Percentiles rank a stretch among this genome's conserved stretches.
Conservation (phyloP, 1,139 yeast genomes). For the Candida frijolesensis region DNA sequence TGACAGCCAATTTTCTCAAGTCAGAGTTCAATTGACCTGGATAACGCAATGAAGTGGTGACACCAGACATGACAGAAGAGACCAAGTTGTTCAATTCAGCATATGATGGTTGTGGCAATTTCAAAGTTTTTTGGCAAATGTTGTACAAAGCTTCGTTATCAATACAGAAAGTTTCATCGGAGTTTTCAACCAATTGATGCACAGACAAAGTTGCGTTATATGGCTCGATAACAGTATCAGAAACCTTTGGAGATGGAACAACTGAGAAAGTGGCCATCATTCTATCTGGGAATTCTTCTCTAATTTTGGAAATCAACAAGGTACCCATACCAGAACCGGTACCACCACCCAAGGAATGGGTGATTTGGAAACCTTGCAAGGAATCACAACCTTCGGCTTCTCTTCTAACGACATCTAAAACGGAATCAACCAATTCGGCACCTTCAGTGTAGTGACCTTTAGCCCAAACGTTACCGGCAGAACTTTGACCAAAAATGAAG, state of each 20-base stretch:
- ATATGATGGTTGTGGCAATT: conserved; percentile 76
- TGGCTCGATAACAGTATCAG: conserved; percentile 93
- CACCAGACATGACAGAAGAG: conserved; percentile 92
- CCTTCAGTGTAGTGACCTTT: conserved; percentile 97
- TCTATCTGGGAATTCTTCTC: conserved; percentile 91
- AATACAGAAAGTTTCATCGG: conserved; percentile 92
- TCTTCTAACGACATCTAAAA: conserved; percentile 85
- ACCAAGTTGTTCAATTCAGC: conserved; percentile 78
- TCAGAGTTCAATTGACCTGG: conserved; percentile 95
- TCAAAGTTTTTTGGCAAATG: conserved; percentile 83
- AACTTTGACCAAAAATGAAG: conserved; percentile 83
- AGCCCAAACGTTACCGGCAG: conserved; percentile 97
- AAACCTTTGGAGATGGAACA: conserved; percentile 86
- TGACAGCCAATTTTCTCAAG: conserved; percentile 87
- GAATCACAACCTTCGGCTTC: conserved; percentile 94
- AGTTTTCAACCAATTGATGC: conserved; percentile 85
- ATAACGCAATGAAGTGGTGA: conserved; percentile 83
- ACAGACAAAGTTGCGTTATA: conserved; percentile 92
- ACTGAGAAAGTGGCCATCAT: conserved; percentile 96
- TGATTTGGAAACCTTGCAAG: conserved; percentile 90
- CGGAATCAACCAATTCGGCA: conserved; percentile 88
- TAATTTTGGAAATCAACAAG: conserved; percentile 71
- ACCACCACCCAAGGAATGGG: conserved; percentile 96
- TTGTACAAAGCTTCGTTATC: conserved; percentile 92
- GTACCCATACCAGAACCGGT: conserved; percentile 98